These are phyloP conservation scores for Malus sieversii DNA, from an alignment of 306 rosid genomes.

Conservation along the genomic window DNA sequence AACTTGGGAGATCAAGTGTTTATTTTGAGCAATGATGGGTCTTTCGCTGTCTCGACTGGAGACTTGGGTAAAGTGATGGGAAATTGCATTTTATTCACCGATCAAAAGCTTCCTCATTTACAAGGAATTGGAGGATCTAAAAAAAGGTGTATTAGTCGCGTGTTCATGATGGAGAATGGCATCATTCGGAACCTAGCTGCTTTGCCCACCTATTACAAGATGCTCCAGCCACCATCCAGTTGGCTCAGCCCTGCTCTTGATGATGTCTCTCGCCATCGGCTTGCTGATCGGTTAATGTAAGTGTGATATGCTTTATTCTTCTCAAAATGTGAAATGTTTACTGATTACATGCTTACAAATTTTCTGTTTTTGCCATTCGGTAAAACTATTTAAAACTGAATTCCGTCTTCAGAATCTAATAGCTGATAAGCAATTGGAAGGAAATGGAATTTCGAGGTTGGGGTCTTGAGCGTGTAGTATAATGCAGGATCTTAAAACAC, in stretches of 20 bases:
- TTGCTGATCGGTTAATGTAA: background rate
- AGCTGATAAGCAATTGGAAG: background rate
- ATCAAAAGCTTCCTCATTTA: background rate
- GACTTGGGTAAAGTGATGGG: background rate
- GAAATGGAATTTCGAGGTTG: background rate
- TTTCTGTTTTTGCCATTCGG: background rate
- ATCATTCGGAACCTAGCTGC: background rate
- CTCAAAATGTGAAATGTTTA: background rate
- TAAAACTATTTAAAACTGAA: background rate
- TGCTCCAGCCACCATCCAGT: background rate
- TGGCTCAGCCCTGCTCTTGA: background rate
- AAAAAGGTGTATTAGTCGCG: background rate
- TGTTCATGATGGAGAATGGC: constrained; percentile 5
- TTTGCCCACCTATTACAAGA: background rate
- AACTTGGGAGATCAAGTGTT: constrained; percentile 13
- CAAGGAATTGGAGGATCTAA: background rate
- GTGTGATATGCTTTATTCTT: background rate
- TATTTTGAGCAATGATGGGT: background rate
- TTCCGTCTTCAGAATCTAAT: background rate
- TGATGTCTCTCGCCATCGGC: background rate
- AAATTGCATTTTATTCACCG: constrained; percentile 1
- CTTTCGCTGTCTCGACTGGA: background rate
- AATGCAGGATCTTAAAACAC: background rate
- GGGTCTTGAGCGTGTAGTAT: background rate
- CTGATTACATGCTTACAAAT: background rate